A percentile compares a stretch with the other conserved stretches of the same genome.
phyloP scores from a whole-genome alignment of 1,284 basidiomycete species.

The Violaceomyces palustris region DNA sequence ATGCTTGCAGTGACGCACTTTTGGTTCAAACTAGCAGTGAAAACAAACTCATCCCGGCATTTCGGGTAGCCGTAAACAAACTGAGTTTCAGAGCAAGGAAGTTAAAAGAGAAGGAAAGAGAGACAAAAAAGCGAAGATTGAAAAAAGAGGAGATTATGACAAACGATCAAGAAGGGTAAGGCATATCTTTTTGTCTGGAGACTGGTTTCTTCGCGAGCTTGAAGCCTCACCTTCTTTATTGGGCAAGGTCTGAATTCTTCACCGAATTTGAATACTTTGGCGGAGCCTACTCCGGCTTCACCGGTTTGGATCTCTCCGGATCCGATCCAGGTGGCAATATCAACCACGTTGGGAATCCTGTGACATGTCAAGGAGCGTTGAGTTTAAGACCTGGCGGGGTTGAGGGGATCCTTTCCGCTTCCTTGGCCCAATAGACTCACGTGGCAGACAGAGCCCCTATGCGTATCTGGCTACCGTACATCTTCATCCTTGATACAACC shows the following conservation, averaged over 20 bases:
- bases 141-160: too few species aligned
- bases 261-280: slow-evolving; percentile 31
- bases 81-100: neutral
- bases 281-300: too few species aligned
- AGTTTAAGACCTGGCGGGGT: neutral
- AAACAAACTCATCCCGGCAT: slow-evolving; percentile 70
- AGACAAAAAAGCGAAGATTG: too few species aligned
- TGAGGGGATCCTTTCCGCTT: neutral
- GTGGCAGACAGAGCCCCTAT: slow-evolving; percentile 89
- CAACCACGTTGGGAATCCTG: slow-evolving; percentile 76
- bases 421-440: neutral
- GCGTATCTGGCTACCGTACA: slow-evolving; percentile 60
- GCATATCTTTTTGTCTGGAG: neutral
- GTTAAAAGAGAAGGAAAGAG: too few species aligned
- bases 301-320: too few species aligned
- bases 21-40: slow-evolving; percentile 67
- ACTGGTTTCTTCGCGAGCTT: neutral
- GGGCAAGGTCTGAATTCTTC: slow-evolving; percentile 41
- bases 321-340: slow-evolving; percentile 87
- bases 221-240: slow-evolving; percentile 14
- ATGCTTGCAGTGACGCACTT: slow-evolving; percentile 56
- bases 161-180: too few species aligned
- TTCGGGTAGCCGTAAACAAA: slow-evolving; percentile 55
- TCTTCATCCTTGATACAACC: slow-evolving; percentile 84
- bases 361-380: neutral